Base-by-base conservation (phyloP, 352 stramenopile species). In the Globisporangium okanoganense region DNA sequence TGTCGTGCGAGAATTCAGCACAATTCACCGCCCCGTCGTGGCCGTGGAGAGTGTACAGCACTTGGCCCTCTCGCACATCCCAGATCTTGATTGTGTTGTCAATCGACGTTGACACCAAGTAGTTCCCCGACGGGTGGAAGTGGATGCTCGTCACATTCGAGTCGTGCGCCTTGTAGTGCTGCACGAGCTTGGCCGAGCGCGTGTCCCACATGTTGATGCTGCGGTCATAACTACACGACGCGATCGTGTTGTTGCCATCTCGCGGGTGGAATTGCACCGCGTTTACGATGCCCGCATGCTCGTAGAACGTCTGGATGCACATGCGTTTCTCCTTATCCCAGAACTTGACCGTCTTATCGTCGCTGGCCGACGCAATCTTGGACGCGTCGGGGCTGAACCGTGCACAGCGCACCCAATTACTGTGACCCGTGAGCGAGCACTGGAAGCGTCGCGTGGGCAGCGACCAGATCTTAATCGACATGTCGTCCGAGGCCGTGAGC, bases 301-400 rank as follows among this genome's bases (percentile, higher is more conserved):
- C 92, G 49, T 90, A 91, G 57, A 97, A 97, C 12, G 84, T 95
- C 35, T 86, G 66, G 24, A 95, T 57, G 60, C 73, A 90, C 27
- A 80, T 64, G 24, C 85, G 82, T 38, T 70, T 85, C 48, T 87
- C 79, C 16, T 95, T 88, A 61, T 98, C 92, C 92, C 92, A 98
- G 9, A 98, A 56, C 47, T 94, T 92, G 29, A 98, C 88, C 12
- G 79, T 90, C 70, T 97, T 97, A 74, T 98, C 93, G 60, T 98
- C 92, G 56, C 84, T 88, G 14, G 79, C 91, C 0, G 84, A 96
- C 8, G 75, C 83, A 29, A 93, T 76, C 9, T 87, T 60, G 6
- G 71, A 67, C 3, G 74, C 73, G 66, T 97, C 89, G 6, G 72
- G 66, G 41, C 82, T 92, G 67, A 98, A 97, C 2, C 62, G 58